Evolutionary conservation across 2,329 filamentous ascomycete species (phyloP).

Genomic region (Cordyceps javanica): DNA sequence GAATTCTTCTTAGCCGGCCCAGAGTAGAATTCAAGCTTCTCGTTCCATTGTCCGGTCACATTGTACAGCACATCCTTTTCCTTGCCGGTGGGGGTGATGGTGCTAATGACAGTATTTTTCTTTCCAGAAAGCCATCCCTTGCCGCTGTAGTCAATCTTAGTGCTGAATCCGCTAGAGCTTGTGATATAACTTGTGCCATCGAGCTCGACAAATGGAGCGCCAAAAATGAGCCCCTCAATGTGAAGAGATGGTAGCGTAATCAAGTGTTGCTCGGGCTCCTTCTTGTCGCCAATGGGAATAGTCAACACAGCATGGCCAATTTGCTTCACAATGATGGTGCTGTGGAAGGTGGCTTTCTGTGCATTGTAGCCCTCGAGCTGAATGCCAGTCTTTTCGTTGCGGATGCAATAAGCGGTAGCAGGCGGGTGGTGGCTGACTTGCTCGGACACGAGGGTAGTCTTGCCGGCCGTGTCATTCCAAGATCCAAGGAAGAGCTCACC

Average conservation of each 20-base stretch:
- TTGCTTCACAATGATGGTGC: conserved; percentile 92
- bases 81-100: conserved; percentile 62
- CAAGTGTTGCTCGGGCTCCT: conserved; percentile 63
- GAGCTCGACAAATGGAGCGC: conserved; percentile 83
- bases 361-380: conserved; percentile 84
- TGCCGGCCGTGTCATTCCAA: conserved; percentile 78
- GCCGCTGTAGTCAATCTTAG: conserved; percentile 88
- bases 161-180: conserved; percentile 78
- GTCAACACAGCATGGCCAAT: conserved; percentile 83
- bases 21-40: conserved; percentile 71
- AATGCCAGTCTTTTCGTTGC: conserved; percentile 78
- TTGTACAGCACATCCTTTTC: conserved; percentile 74
- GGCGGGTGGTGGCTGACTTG: conserved; percentile 95
- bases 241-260: conserved; percentile 89
- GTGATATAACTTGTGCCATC: conserved; percentile 80
- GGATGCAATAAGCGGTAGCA: conserved; percentile 88
- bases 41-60: conserved; percentile 87
- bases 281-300: conserved; percentile 44
- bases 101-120: conserved; percentile 83
- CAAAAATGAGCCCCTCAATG: conserved; percentile 86
- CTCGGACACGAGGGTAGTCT: conserved; percentile 83
- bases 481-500: conserved; percentile 90
- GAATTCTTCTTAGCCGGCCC: conserved; percentile 48
- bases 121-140: conserved; percentile 94
- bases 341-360: conserved; percentile 90